phyloP scores from a whole-genome alignment of 805 yeast genomes.

The Metschnikowia gelsemii region DNA sequence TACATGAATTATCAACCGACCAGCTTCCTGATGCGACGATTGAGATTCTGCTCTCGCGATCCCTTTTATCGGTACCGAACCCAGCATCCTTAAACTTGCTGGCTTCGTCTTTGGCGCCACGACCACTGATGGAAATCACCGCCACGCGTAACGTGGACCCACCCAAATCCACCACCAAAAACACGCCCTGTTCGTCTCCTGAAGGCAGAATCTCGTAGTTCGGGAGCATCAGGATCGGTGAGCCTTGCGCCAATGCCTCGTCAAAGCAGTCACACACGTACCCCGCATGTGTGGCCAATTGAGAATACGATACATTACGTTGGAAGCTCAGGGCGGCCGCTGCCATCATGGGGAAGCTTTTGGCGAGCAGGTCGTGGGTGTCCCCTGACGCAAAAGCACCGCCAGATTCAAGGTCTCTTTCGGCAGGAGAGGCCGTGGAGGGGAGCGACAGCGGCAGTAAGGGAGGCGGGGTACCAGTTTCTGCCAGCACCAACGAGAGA shows the following conservation, averaged over 20 bases:
- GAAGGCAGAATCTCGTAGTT: slow-evolving; percentile 39
- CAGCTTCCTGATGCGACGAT: slow-evolving; percentile 36
- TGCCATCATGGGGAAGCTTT: slow-evolving; percentile 5
- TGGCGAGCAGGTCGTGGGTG: too few relatives aligned
- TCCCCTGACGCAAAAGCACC: too few relatives aligned
- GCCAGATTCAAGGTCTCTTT: too few relatives aligned
- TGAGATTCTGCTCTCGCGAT: too few relatives aligned
- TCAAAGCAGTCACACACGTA: slow-evolving; percentile 27
- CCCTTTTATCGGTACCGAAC: too few relatives aligned
- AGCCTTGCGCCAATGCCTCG: slow-evolving; percentile 28
- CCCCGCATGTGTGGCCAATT: slow-evolving; percentile 22
- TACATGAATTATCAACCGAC: slow-evolving; percentile 38
- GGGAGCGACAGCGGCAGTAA: too few relatives aligned
- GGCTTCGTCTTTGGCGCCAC: too few relatives aligned
- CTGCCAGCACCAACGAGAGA: too few relatives aligned
- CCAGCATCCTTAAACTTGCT: too few relatives aligned
- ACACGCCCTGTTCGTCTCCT: slow-evolving; percentile 38
- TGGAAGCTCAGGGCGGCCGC: slow-evolving; percentile 13
- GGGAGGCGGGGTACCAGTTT: too few relatives aligned
- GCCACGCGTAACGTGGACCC: slow-evolving; percentile 54
- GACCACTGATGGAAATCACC: slow-evolving; percentile 30
- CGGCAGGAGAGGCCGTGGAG: too few relatives aligned
- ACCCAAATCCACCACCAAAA: slow-evolving; percentile 53
- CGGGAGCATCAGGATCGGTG: slow-evolving; percentile 40
- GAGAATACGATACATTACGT: slow-evolving; percentile 2